Conservation (phyloP, 345 rosid genomes). For the Nasturtium officinale region DNA sequence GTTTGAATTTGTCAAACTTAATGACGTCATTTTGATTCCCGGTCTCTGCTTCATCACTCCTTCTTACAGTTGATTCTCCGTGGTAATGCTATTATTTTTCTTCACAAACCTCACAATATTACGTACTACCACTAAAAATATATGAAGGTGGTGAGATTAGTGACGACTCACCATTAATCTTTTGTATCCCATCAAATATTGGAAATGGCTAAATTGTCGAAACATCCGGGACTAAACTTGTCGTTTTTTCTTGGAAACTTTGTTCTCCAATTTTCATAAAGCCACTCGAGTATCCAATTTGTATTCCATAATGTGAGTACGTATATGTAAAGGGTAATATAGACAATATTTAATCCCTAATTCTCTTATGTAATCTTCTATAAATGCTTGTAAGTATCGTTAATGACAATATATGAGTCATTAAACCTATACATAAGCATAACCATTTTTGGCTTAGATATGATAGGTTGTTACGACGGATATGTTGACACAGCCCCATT, state of each 20-base stretch:
- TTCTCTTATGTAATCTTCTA: too few relatives aligned
- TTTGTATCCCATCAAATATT: constrained; percentile 57
- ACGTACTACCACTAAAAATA: constrained; percentile 50
- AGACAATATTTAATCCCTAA: too few relatives aligned
- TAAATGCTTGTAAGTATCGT: too few relatives aligned
- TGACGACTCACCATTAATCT: constrained; percentile 67
- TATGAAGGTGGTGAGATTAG: constrained; percentile 65
- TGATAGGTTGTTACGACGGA: constrained; percentile 52
- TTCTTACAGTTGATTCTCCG: constrained; percentile 87
- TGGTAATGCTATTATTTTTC: constrained; percentile 36
- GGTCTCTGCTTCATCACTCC: too few relatives aligned
- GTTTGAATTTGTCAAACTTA: too few relatives aligned
- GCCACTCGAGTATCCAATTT: constrained; percentile 50
- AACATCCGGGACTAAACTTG: constrained; percentile 46
- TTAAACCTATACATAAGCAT: too few relatives aligned
- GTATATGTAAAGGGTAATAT: too few relatives aligned
- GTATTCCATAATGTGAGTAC: constrained; percentile 37
- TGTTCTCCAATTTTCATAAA: constrained; percentile 52
- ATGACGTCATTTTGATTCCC: too few relatives aligned
- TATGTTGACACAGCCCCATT: constrained; percentile 53
- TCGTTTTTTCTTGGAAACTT: constrained; percentile 42
- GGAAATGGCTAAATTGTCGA: constrained; percentile 58
- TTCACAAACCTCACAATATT: constrained; percentile 58
- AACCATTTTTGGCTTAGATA: constrained; percentile 51
- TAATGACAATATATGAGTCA: too few relatives aligned